Evolutionary conservation across 129 eudicot genomes (phyloP).

Genomic region (Escallonia herrerae): DNA sequence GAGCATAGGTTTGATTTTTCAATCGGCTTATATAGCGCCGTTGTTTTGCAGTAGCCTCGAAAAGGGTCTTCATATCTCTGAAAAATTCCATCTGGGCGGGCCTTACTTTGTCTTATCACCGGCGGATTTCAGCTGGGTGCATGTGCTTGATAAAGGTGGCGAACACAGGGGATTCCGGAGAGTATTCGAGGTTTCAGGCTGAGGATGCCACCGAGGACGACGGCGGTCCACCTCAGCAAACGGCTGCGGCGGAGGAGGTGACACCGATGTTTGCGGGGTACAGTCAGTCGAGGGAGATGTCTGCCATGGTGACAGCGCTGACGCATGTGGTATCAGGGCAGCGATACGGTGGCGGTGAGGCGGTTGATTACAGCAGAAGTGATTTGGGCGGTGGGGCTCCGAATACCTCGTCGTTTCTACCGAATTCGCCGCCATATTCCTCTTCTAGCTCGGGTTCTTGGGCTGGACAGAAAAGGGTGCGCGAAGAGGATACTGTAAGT

Average conservation of each 20-base stretch:
- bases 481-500: constrained; percentile 38
- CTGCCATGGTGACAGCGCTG: constrained; percentile 73
- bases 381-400: constrained; percentile 2
- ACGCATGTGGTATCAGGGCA: constrained; percentile 64
- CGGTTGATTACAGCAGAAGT: not conserved
- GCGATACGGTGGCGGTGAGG: constrained; percentile 8
- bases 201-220: constrained; percentile 11
- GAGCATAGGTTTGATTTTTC: not conserved
- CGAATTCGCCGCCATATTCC: constrained; percentile 44
- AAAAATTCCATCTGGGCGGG: not conserved
- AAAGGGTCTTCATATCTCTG: not conserved
- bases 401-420: constrained; percentile 24
- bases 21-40: not conserved
- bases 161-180: constrained; percentile 46
- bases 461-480: constrained; percentile 60
- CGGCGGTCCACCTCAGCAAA: constrained; percentile 12
- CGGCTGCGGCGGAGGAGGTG: not conserved
- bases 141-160: constrained; percentile 66
- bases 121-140: not conserved
- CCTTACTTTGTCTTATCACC: not conserved
- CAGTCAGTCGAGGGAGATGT: constrained; percentile 48
- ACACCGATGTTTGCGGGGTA: constrained; percentile 26
- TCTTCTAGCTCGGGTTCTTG: constrained; percentile 58
- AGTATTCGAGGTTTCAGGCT: constrained; percentile 23
- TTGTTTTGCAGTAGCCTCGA: not conserved